Conservation (phyloP, 1,139 yeast species). For the Lodderomyces margitis region DNA sequence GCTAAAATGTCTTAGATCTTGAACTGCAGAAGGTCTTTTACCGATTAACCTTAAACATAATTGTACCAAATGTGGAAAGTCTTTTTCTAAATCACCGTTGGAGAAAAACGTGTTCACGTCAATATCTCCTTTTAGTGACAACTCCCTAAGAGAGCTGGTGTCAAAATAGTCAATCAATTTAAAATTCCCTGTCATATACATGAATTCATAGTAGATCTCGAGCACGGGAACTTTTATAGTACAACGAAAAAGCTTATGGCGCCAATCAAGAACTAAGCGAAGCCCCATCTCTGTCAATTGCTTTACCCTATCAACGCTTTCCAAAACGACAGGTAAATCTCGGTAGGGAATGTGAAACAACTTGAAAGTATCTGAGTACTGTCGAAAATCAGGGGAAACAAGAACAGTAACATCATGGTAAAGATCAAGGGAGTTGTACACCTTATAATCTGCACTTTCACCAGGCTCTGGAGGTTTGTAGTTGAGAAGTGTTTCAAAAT, state of each 20-base stretch:
- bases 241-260: neutral
- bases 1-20: neutral
- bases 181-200: neutral
- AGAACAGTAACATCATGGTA: neutral
- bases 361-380: neutral
- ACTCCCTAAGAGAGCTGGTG: neutral
- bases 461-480: neutral
- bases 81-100: neutral
- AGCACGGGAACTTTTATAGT: neutral
- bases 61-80: neutral
- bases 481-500: neutral
- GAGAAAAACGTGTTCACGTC: neutral
- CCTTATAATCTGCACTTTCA: neutral
- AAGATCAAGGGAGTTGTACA: neutral
- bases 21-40: neutral
- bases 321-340: neutral
- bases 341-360: neutral
- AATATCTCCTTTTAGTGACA: neutral
- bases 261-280: neutral
- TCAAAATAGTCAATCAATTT: neutral
- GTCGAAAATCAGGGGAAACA: too few relatives aligned
- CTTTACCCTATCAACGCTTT: neutral
- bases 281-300: neutral
- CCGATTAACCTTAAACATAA: neutral
- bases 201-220: neutral